Base-by-base conservation (phyloP, 441 rosid species). In the Populus hybrid region DNA sequence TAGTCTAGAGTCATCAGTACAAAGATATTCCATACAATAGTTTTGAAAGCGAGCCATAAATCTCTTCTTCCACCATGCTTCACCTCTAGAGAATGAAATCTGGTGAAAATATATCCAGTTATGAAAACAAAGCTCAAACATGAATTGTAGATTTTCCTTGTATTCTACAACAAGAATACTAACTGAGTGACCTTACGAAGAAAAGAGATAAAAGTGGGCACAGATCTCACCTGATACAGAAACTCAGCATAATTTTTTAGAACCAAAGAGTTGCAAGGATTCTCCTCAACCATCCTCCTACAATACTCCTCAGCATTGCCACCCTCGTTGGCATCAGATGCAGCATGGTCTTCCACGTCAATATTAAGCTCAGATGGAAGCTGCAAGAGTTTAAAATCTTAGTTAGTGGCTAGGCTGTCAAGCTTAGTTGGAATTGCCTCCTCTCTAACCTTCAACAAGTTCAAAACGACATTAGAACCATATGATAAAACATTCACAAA, bases 191-290 rank as follows among this genome's bases (percentile, higher is more conserved):
- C 28, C 65, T 21, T 61, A 21, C 9, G 65, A 61, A 61, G 65
- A 9, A 3, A 23, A 61, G 26, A n/a, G 64, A 59, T n/a, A 59
- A n/a, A 59, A 1, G 21, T n/a, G 45, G 38, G 75, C 1, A 21
- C 16, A 64, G 74, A 68, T 36, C 66, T 79, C 56, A 88, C 92
- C 90, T 85, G 78, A 74, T 68, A 71, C 66, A 91, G 82, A 79
- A 86, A 87, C 59, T 83, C 83, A 38, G 95, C 93, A 78, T 83
- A 89, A 68, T 85, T 84, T 81, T 83, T 85, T n/a, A 89, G 80
- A 69, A 87, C 71, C 69, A 76, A 74, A 42, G 89, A 71, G 75
- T 85, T 87, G 66, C 63, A 63, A 38, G 88, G 88, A 80, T 85
- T 74, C 80, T 85, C 86, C 75, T 79, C 80, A n/a, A 89, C 61